Conservation (phyloP, 352 stramenopile species). For the Globisporangium emineosum region DNA sequence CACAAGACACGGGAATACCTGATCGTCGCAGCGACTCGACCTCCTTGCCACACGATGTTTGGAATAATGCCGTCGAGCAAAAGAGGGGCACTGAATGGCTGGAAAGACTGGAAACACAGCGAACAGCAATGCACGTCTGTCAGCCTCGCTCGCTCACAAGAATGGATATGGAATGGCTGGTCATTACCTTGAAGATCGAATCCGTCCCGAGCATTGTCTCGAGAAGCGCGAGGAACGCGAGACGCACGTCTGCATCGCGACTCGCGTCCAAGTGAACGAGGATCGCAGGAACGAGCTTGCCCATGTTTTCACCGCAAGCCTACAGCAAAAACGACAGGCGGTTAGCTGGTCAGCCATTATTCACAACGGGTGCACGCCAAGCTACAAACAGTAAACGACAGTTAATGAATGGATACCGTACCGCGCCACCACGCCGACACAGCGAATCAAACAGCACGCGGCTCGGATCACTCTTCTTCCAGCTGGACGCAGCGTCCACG, state of each 20-base stretch:
- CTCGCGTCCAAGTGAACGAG: conserved; percentile 60
- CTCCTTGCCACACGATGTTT: conserved; percentile 89
- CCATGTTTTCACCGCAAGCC: conserved; percentile 61
- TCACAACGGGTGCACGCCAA: no score
- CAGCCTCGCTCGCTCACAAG: no score
- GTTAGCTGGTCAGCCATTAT: no score
- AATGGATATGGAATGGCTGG: not conserved
- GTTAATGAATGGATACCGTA: conserved; percentile 24
- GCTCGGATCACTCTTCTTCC: conserved; percentile 60
- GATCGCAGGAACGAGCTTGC: conserved; percentile 54
- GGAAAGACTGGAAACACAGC: conserved; percentile 49
- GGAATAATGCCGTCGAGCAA: conserved; percentile 82
- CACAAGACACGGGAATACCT: conserved; percentile 28
- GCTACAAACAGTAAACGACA: no score
- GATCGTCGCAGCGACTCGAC: conserved; percentile 83
- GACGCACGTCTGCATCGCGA: conserved; percentile 71
- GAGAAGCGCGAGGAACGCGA: conserved; percentile 80
- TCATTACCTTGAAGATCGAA: conserved; percentile 42
- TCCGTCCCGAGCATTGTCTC: conserved; percentile 76
- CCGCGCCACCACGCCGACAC: conserved; percentile 55
- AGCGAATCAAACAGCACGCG: conserved; percentile 79
- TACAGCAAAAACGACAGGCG: conserved; percentile 22
- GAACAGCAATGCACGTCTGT: not conserved
- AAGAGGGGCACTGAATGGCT: conserved; percentile 50
- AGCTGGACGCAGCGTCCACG: conserved; percentile 30